Evolutionary conservation across 2,329 filamentous ascomycete species (phyloP), one percentile per base, ranked within the genome.

Genomic region (Aspergillus carbonarius): DNA sequence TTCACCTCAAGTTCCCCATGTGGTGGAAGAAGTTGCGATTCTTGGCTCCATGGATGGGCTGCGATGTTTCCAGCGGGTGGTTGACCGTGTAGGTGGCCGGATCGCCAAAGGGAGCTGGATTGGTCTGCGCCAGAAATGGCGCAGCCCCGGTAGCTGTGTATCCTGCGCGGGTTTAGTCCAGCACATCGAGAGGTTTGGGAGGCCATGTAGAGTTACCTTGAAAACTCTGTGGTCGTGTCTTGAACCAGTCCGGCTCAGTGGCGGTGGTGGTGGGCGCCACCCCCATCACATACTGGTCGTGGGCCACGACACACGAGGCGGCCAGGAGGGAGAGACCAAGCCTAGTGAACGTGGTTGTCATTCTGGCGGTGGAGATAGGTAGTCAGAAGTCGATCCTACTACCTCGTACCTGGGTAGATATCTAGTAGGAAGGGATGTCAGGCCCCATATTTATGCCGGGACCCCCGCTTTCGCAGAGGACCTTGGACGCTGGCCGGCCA

Each of bases 101-200:
- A 8, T 85, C 81, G 17, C 76, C 71, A 62, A 89, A 88, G 18
- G 87, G 82, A 39, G 89, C 86, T 1, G 83, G 82, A 63, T 88
- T 86, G 6, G 85, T 90, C 75, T 91, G 84, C 1, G 88, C 89
- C 58, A 92, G 77, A 70, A 91, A 91, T 1, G 89, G 85, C 25
- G 88, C 80, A 57, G 76, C 78, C 13, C 89, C 90, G 1, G 89
- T 92, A n/a, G 86, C 55, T 4, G 44, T 48, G 44, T 48, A 30
- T n/a, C 44, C 44, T 48, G 44, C 15, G 9, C n/a, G 25, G 25
- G 25, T 17, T 40, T 48, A 48, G 27, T 18, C 7, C 3, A 12
- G 44, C 44, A 12, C 0, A 2, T 5, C 15, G n/a, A 47, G 15
- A 48, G 9, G n/a, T 2, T 9, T 32, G 5, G 6, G n/a, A 10